These are phyloP conservation scores for Penicillium lividum DNA, from an alignment of 495 filamentous ascomycete genomes.

Conservation along the genomic window DNA sequence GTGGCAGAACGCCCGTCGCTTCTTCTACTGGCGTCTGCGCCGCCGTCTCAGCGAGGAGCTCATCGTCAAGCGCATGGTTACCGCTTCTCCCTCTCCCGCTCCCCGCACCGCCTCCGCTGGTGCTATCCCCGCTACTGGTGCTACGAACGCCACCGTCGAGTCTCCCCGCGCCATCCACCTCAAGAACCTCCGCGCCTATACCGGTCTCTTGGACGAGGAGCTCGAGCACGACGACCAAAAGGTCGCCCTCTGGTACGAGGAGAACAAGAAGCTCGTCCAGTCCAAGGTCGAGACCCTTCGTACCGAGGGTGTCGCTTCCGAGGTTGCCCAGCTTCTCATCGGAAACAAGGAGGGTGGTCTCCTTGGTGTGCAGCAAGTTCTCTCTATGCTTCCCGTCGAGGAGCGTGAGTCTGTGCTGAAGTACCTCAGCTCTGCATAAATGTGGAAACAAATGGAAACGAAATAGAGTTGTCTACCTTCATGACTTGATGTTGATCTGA, in stretches of 20 bases:
- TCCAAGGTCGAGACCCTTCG: slow-evolving; percentile 78
- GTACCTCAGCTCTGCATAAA: slow-evolving; percentile 55
- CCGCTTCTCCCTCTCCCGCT: slow-evolving; percentile 45
- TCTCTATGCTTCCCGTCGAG: slow-evolving; percentile 80
- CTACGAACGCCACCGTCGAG: slow-evolving; percentile 29
- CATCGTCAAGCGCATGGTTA: slow-evolving; percentile 83
- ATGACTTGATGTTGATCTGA: slow-evolving; percentile 3
- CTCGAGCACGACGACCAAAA: slow-evolving; percentile 76
- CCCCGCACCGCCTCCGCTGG: slow-evolving; percentile 30
- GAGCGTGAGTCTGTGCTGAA: slow-evolving; percentile 87
- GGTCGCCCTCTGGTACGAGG: slow-evolving; percentile 96
- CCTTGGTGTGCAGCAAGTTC: slow-evolving; percentile 81
- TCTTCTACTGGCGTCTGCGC: slow-evolving; percentile 99
- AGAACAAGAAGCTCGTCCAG: slow-evolving; percentile 80
- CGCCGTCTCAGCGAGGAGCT: slow-evolving; percentile 95
- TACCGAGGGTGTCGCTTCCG: slow-evolving; percentile 70
- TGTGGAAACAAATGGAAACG: background rate
- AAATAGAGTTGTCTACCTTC: background rate
- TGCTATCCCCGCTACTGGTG: slow-evolving; percentile 35
- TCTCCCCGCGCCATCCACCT: slow-evolving; percentile 63
- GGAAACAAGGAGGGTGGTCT: slow-evolving; percentile 74
- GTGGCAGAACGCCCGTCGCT: slow-evolving; percentile 90
- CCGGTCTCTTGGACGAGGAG: slow-evolving; percentile 58
- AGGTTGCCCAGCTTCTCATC: slow-evolving; percentile 77
- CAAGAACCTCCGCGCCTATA: slow-evolving; percentile 74